Base-by-base conservation (phyloP, 345 rosid species). In the Geranium rotundifolium region DNA sequence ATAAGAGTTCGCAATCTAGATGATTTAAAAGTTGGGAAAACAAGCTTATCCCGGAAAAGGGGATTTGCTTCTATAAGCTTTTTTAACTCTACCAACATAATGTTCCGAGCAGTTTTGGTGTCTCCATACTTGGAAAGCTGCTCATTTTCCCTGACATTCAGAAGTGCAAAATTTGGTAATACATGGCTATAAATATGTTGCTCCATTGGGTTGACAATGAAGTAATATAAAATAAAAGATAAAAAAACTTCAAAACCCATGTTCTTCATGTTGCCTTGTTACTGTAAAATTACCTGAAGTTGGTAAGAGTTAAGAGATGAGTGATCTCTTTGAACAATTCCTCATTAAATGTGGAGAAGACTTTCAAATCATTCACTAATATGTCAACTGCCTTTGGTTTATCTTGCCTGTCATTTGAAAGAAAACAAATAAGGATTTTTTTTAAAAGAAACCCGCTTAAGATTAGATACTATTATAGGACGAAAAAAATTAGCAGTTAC, bases 251-350 rank as follows among this genome's bases (percentile, higher is more conserved):
- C 7, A 31, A 3, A 41, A 41, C 5, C 5, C 50, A 12, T 41
- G 50, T 5, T 41, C 14, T 41, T 6, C 50, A 41, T 12, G 50
- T 41, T 41, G 50, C 50, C 10, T 41, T 41, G 50, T 41, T 41
- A 31, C 37, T 31, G 37, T 31, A 57, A 37, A 71, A 55, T 46
- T 66, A 87, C 98, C 98, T 85, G 69, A 92, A 92, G 71, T 92
- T 87, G 58, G 65, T 81, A 31, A 92, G 82, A 46, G 93, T 82
- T 19, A 92, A 74, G 50, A 92, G 91, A 64, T 85, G 98, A 61
- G 96, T 92, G 61, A 92, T 84, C 68, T 92, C 98, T 76, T 85
- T 89, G 77, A 76, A 92, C 62, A 89, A 81, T 10, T 85, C 98
- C 72, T 85, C 98, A 65, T 87, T 87, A 76, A 89, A 89, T 4